Conservation (phyloP, 495 filamentous ascomycete genomes). For the Podospora australis region DNA sequence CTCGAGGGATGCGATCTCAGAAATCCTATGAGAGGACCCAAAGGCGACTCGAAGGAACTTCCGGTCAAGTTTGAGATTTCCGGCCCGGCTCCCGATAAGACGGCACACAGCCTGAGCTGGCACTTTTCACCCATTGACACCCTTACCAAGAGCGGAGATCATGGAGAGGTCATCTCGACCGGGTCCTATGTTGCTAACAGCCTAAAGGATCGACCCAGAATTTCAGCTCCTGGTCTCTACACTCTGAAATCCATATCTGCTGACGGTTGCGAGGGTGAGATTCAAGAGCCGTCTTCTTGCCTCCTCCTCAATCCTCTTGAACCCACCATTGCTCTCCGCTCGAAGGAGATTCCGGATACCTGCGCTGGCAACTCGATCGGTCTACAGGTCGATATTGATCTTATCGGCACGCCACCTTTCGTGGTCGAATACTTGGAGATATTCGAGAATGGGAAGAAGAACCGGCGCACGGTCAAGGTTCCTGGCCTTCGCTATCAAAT, state of each 20-base stretch:
- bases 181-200: constrained; percentile 49
- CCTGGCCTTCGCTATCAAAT: constrained; percentile 68
- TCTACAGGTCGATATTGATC: constrained; percentile 74
- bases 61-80: constrained; percentile 65
- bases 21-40: constrained; percentile 73
- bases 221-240: constrained; percentile 79
- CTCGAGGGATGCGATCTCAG: constrained; percentile 69
- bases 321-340: constrained; percentile 63
- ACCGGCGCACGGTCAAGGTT: constrained; percentile 42
- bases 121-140: constrained; percentile 63
- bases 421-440: constrained; percentile 64
- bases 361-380: constrained; percentile 92
- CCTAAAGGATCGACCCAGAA: constrained; percentile 42
- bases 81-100: constrained; percentile 48
- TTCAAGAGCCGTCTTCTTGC: constrained; percentile 87
- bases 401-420: constrained; percentile 89
- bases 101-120: constrained; percentile 56
- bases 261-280: constrained; percentile 75
- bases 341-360: constrained; percentile 82
- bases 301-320: constrained; percentile 84
- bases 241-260: constrained; percentile 70
- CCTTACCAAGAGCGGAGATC: constrained; percentile 56
- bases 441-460: constrained; percentile 44
- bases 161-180: constrained; percentile 45
- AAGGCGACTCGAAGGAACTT: constrained; percentile 59